Evolutionary conservation across 192 early-diverging fungal genomes (phyloP).

Genomic region (Umbelopsis sp.): DNA sequence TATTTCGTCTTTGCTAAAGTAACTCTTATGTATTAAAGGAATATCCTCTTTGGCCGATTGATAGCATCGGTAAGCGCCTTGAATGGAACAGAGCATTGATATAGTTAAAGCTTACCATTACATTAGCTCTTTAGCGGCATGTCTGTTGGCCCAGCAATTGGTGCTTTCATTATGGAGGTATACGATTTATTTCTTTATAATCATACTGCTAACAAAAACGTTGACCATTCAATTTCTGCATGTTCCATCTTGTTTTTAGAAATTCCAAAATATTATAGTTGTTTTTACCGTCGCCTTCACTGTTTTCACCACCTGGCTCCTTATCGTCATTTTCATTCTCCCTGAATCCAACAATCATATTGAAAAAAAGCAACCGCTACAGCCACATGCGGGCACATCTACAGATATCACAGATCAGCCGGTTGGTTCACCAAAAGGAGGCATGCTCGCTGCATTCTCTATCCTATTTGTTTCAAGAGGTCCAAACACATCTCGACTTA

Average conservation of each 20-base stretch:
- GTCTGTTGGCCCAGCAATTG: background rate
- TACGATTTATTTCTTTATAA: background rate
- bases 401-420: background rate
- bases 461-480: constrained; percentile 1
- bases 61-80: background rate
- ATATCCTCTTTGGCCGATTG: background rate
- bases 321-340: background rate
- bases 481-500: background rate
- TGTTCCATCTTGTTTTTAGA: background rate
- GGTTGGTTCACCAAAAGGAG: background rate
- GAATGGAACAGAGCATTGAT: background rate
- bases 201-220: background rate
- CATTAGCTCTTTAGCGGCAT: constrained; percentile 5
- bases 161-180: constrained; percentile 12
- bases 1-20: background rate
- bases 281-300: background rate
- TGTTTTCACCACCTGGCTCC: background rate
- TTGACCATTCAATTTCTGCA: background rate
- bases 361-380: constrained; percentile 22
- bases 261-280: background rate
- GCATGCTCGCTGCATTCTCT: background rate
- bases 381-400: background rate
- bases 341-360: constrained; percentile 3
- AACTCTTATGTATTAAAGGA: background rate
- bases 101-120: background rate